These are phyloP conservation scores for Aspergillus eucalypticola DNA, from an alignment of 2,329 filamentous ascomycete genomes.

Conservation along the genomic window DNA sequence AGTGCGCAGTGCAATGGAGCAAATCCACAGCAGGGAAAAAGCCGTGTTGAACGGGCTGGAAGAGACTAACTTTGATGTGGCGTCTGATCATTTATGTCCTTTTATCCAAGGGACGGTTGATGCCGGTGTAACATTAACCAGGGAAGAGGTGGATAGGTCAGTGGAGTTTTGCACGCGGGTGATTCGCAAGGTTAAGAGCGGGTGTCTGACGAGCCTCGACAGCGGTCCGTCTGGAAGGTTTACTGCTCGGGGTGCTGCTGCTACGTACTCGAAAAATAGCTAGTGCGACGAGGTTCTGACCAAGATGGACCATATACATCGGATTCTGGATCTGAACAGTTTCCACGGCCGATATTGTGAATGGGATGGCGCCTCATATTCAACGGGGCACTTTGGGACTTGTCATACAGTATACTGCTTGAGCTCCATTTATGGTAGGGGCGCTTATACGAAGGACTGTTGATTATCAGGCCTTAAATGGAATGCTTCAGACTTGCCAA, in stretches of 20 bases:
- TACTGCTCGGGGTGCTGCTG: neutral
- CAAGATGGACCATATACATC: neutral
- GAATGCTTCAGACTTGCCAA: too few species aligned
- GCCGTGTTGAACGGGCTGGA: slow-evolving; percentile 9
- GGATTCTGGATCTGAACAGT: neutral
- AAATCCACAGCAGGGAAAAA: slow-evolving; percentile 11
- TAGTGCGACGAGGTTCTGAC: neutral
- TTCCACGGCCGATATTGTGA: neutral
- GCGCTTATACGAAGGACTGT: too few species aligned
- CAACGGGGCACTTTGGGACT: neutral
- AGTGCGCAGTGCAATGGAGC: slow-evolving; percentile 18
- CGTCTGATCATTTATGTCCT: too few species aligned
- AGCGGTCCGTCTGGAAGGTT: neutral
- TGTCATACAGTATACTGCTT: neutral
- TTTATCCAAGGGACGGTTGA: neutral
- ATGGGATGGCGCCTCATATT: neutral
- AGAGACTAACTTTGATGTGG: neutral
- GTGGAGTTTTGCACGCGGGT: neutral
- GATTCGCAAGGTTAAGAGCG: neutral
- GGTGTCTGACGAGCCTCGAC: neutral
- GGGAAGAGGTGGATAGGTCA: neutral
- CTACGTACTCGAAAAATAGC: neutral
- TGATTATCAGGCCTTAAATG: too few species aligned
- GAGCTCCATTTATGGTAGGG: too few species aligned
- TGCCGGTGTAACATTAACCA: neutral